Evolutionary conservation across 1,284 basidiomycete genomes (phyloP), one percentile per base, ranked within the genome.

Genomic region (Pyrrhoderma noxium): DNA sequence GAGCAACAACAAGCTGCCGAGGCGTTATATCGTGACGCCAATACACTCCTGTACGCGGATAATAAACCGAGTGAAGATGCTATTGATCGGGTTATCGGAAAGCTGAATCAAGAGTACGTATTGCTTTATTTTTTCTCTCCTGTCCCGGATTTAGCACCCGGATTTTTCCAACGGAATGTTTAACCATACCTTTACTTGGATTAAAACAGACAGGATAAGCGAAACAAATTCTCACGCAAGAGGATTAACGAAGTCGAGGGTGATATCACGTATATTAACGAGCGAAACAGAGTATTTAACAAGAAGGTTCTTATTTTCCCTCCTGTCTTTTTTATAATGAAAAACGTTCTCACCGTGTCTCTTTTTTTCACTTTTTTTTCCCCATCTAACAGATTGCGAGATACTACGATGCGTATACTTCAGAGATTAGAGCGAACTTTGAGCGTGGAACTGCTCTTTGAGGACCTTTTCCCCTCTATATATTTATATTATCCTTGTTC

Each of bases 261-360:
- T 51, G 93, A 97, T 59, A 90, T 99, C 67, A 98, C 93, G 11
- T 99, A 99, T 65, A 99, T 99, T 81, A 99, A 99, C 75, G 92
- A 97, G 67, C 85, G 87, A 67, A 99, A 99, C 73, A 85, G 91
- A 62, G 91, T 95, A 49, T 99, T 98, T 78, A 99, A 98, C 82
- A 94, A 94, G 73, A 99, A 97, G 85, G 89, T 86, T 27, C n/a
- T 70, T 46, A 27, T 56, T 8, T 18, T 35, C 45, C 27, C 21
- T 40, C 18, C 39, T 25, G 13, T 21, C 37, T 48, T 40, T 8
- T 18, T 45, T 45, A 31, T n/a, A 5, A 40, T 40, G 38, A 16
- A 7, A 5, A 40, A 16, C 38, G 21, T 40, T 22, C 14, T 14
- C n/a, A 7, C 38, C 14, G n/a, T 11, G 5, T 31, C n/a, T 40